Evolutionary conservation across 1,139 yeast genomes (phyloP).

Genomic region (Fermentozyma sake): DNA sequence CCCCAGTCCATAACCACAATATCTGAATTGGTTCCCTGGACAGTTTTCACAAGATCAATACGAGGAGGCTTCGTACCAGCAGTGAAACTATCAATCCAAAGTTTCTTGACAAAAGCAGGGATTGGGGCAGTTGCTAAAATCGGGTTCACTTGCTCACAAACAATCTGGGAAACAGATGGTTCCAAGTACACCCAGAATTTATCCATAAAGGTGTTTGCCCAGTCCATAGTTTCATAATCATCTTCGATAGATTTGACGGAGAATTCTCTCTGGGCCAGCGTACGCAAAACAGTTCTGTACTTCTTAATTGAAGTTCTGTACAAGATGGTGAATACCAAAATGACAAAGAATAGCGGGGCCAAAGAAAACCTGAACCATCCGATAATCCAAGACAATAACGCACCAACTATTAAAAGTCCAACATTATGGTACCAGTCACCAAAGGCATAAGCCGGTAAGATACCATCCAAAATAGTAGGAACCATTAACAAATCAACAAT

Average conservation of each 20-base stretch:
- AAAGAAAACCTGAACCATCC: conserved; percentile 77
- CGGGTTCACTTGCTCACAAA: conserved; percentile 80
- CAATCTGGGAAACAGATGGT: conserved; percentile 84
- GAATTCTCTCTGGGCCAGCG: conserved; percentile 80
- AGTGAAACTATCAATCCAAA: conserved; percentile 86
- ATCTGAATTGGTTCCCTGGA: conserved; percentile 82
- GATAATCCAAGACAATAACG: conserved; percentile 66
- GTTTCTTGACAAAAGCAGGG: conserved; percentile 75
- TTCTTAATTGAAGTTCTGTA: conserved; percentile 83
- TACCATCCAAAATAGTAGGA: conserved; percentile 66
- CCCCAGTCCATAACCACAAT: conserved; percentile 97
- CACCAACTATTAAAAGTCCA: conserved; percentile 62
- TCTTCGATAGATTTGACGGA: conserved; percentile 75
- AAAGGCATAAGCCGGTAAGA: conserved; percentile 65
- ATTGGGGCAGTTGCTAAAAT: conserved; percentile 70
- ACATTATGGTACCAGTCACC: conserved; percentile 97
- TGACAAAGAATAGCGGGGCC: conserved; percentile 75
- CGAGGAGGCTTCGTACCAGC: conserved; percentile 95
- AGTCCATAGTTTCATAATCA: conserved; percentile 90
- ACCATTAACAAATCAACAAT: conserved; percentile 60
- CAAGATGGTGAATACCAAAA: conserved; percentile 54
- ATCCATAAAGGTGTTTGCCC: conserved; percentile 84
- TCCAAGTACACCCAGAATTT: conserved; percentile 90
- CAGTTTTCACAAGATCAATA: conserved; percentile 81
- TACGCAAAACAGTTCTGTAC: conserved; percentile 69